Evolutionary conservation across 129 eudicot genomes (phyloP).

Genomic region (Saussurea involucrata): DNA sequence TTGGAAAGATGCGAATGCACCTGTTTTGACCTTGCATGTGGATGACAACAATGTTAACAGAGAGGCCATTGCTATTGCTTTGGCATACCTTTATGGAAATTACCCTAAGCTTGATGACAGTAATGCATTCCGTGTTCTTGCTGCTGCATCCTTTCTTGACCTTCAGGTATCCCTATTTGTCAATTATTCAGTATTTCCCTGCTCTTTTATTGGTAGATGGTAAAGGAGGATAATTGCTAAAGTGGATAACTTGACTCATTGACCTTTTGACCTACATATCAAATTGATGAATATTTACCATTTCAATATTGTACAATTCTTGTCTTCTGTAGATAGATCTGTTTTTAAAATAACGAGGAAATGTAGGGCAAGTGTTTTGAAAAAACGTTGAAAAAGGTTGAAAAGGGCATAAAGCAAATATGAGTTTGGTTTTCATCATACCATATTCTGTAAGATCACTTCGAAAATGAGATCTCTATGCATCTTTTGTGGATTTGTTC

Average conservation of each 20-base stretch:
- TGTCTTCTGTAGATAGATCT: background rate
- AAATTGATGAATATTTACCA: background rate
- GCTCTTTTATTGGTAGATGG: background rate
- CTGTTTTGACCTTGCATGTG: constrained; percentile 61
- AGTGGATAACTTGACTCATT: background rate
- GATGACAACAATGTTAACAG: constrained; percentile 86
- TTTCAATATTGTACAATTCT: background rate
- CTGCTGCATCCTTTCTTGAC: constrained; percentile 98
- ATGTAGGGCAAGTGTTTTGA: background rate
- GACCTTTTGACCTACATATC: background rate
- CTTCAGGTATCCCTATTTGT: constrained; percentile 67
- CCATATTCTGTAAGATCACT: background rate
- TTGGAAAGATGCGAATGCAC: constrained; percentile 85
- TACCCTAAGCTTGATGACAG: constrained; percentile 90
- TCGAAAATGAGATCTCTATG: background rate
- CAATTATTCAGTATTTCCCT: background rate
- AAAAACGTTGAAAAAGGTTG: background rate
- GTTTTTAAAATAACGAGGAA: background rate
- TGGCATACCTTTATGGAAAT: constrained; percentile 92
- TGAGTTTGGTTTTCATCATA: background rate
- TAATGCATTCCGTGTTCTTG: constrained; percentile 97
- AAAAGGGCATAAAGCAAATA: background rate
- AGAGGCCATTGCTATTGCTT: constrained; percentile 86
- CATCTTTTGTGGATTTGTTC: background rate
- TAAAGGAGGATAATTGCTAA: background rate